These are phyloP conservation scores for Phialemoniopsis sp. DNA, from an alignment of 2,329 filamentous ascomycete species.

Conservation along the genomic window DNA sequence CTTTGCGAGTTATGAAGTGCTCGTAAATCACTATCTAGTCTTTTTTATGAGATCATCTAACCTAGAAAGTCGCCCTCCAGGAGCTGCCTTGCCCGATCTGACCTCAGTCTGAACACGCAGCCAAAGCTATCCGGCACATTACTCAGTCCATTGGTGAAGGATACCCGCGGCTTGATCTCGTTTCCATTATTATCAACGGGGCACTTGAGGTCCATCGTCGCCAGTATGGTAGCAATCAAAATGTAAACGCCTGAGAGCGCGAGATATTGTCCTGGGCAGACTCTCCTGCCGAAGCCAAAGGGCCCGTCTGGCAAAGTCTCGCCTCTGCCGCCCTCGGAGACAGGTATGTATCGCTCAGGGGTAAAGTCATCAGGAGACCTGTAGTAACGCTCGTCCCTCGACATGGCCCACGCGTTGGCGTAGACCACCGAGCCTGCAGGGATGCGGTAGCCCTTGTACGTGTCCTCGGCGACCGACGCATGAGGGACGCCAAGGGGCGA, in stretches of 20 bases:
- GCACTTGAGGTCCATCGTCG: slow-evolving; percentile 28
- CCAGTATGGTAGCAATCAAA: slow-evolving; percentile 31
- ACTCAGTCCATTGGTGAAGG: slow-evolving; percentile 13
- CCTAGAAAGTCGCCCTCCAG: no score
- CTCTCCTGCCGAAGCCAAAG: slow-evolving; percentile 48
- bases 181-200: slow-evolving; percentile 25
- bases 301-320: slow-evolving; percentile 41
- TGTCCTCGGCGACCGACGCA: slow-evolving; percentile 46
- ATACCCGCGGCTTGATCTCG: slow-evolving; percentile 21
- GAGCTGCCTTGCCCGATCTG: no score
- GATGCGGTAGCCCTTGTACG: slow-evolving; percentile 52
- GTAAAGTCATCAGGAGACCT: slow-evolving; percentile 36
- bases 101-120: no score
- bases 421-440: slow-evolving; percentile 45
- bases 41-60: no score
- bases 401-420: slow-evolving; percentile 40
- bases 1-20: no score
- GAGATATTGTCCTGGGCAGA: slow-evolving; percentile 45
- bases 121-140: no score
- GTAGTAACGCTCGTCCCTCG: slow-evolving; percentile 33
- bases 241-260: slow-evolving; percentile 40
- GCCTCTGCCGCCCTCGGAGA: slow-evolving; percentile 28
- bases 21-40: no score
- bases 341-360: slow-evolving; percentile 35
- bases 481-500: slow-evolving; percentile 51